Base-by-base conservation (phyloP, 2,329 filamentous ascomycete genomes). In the Fusarium tuaranense region DNA sequence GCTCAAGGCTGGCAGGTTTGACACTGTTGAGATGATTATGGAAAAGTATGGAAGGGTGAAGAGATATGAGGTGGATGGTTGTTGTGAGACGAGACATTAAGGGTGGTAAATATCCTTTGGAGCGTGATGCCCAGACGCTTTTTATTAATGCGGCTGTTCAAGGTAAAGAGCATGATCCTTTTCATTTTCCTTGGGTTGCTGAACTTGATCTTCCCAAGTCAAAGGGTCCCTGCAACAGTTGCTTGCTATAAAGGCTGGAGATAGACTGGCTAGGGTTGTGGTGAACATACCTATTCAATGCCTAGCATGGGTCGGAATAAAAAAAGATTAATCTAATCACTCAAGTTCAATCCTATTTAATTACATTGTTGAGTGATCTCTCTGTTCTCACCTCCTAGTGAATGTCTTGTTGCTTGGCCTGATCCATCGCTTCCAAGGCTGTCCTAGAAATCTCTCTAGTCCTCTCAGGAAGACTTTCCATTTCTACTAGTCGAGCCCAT, bases 111-210 rank as follows among this genome's bases (percentile, higher is more conserved):
- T 20, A 30, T 13, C 53, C 39, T 10, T 36, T 72, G 10, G 14
- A 12, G n/a, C n/a, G 14, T 3, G 67, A 68, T 7, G 14, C 5
- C 7, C 41, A 72, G 55, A 77, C 70, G 2, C 55, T 78, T 5
- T 78, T 78, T 60, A 61, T 78, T 3, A 78, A 78, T n/a, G 76
- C 76, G 9, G 57, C 76, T 13, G 66, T 74, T 16, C 53, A 70
- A 25, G 61, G 61, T 3, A 38, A 27, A 1, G 30, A 65, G 5
- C 53, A 57, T 1, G 32, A 66, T 7, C 20, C 48, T 1, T 55
- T 68, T 20, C 67, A 76, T 8, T 41, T 70, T 13, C 75, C 73
- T 1, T 78, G 71, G 68, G 13, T 77, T 10, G 69, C 73, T 2
- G 66, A 76, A 9, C 51, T 77, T 16, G 70, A 76, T 7, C 53